phyloP scores from a whole-genome alignment of 2,329 filamentous ascomycete species.

The Didymella exigua region DNA sequence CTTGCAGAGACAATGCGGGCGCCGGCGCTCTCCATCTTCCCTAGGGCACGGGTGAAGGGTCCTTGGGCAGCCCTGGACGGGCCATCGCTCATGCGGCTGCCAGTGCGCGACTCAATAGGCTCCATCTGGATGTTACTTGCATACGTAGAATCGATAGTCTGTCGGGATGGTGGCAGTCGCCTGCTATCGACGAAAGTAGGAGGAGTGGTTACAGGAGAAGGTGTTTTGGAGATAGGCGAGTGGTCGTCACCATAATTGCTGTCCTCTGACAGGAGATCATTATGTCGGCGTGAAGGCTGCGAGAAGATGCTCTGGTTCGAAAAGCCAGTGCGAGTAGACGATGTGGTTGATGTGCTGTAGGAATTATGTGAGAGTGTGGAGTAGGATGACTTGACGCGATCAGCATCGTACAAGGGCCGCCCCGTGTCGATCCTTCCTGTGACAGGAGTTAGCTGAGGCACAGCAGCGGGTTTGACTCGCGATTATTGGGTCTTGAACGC shows the following conservation, averaged over 20 bases:
- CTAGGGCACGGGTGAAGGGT: slow-evolving; percentile 31
- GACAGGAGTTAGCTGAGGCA: slow-evolving; percentile 12
- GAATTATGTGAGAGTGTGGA: slow-evolving; percentile 26
- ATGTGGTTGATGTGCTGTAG: slow-evolving; percentile 25
- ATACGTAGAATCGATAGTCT: slow-evolving; percentile 16
- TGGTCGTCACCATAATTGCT: slow-evolving; percentile 13
- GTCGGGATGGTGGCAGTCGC: slow-evolving; percentile 5
- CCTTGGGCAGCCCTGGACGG: slow-evolving; percentile 22
- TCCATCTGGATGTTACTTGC: slow-evolving; percentile 26
- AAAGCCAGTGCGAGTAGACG: slow-evolving; percentile 18
- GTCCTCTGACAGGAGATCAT: slow-evolving; percentile 25
- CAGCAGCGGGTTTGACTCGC: slow-evolving; percentile 4
- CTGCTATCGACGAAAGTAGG: slow-evolving; percentile 13
- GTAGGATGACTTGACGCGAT: slow-evolving; percentile 24
- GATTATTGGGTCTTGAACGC: slow-evolving; percentile 1
- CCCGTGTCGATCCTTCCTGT: slow-evolving; percentile 19
- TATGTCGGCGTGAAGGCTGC: slow-evolving; percentile 20
- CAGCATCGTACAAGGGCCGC: slow-evolving; percentile 12
- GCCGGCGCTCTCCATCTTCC: slow-evolving; percentile 35
- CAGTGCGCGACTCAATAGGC: slow-evolving; percentile 29
- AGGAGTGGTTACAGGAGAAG: slow-evolving; percentile 10
- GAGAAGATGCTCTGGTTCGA: slow-evolving; percentile 32
- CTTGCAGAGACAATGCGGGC: slow-evolving; percentile 33
- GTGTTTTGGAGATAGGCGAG: slow-evolving; percentile 5
- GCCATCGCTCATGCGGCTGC: slow-evolving; percentile 27